Base-by-base conservation (phyloP, 2,329 filamentous ascomycete species). In the Colletotrichum liaoningense region DNA sequence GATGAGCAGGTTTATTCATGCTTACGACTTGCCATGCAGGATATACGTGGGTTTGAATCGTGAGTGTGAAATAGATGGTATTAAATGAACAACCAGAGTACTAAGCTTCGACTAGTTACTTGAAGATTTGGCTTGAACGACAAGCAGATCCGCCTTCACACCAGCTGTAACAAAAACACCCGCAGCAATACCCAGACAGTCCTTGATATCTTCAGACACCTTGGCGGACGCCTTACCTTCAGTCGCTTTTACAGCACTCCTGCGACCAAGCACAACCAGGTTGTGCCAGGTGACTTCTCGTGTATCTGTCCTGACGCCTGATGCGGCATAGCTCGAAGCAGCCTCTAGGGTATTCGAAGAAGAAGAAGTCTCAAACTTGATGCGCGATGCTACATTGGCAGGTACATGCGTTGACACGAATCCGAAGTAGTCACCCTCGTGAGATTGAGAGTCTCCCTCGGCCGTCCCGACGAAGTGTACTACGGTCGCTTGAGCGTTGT, bases 401-500 rank as follows among this genome's bases (percentile, higher is more conserved):
- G 78, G 77, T 5, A 67, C 75, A 12, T 77, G 75, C 0, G 76
- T 77, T 49, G 74, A 77, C 33, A 82, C 62, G 7, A 80, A 79
- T n/a, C 80, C 79, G 16, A 81, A 68, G 60, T 74, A 67, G 60
- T 75, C 75, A 14, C 60, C 55, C n/a, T 69, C 73, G 4, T 67
- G 58, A 30, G 63, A 55, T 14, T 24, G 24, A n/a, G 57, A 28
- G 9, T 63, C 70, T n/a, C 78, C 77, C 14, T 75, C 77, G 0
- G 77, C 74, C 0, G 78, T 77, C 11, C 78, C 75, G 26, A 58
- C 54, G n/a, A 83, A 77, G 38, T 82, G 91, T 1, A 93, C 86
- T 38, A 98, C 88, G 0, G 94, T 96, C 0, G 92, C 94, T 0
- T 94, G 95, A 30, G 98, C 91, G 56, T 93, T 90, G 4, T 90